These are phyloP conservation scores for Teratosphaeriaceae sp. DNA, from an alignment of 2,329 filamentous ascomycete genomes.

Conservation along the genomic window DNA sequence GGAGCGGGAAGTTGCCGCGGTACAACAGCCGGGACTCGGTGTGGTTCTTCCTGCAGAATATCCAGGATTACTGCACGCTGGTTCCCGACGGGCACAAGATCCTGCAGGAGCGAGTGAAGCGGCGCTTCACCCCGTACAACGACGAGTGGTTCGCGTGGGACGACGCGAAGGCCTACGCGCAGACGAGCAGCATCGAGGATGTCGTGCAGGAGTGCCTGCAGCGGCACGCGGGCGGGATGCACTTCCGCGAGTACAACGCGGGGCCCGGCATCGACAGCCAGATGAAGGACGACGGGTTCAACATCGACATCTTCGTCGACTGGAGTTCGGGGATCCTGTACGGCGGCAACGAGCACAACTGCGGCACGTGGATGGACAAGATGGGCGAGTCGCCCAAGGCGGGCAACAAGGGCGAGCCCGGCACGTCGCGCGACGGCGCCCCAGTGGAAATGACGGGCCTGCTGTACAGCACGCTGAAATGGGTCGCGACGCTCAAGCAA, in stretches of 20 bases:
- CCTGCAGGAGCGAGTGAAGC: conserved; percentile 67
- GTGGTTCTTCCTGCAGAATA: conserved; percentile 96
- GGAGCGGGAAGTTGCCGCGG: conserved; percentile 74
- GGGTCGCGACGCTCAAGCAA: conserved; percentile 64
- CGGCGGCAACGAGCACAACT: conserved; percentile 90
- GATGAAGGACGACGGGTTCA: conserved; percentile 88
- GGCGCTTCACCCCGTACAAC: conserved; percentile 89
- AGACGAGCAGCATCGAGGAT: conserved; percentile 75
- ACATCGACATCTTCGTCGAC: conserved; percentile 84
- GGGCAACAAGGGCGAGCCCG: conserved; percentile 85
- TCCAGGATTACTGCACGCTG: conserved; percentile 84
- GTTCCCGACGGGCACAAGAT: conserved; percentile 70
- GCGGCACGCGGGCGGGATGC: conserved; percentile 81
- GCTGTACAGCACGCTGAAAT: conserved; percentile 79
- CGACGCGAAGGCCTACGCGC: conserved; percentile 79
- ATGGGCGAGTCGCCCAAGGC: conserved; percentile 97
- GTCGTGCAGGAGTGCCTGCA: conserved; percentile 91
- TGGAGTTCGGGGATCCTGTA: conserved; percentile 89
- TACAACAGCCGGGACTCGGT: conserved; percentile 96
- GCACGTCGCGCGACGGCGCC: conserved; percentile 93
- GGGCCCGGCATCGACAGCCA: conserved; percentile 82
- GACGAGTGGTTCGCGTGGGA: conserved; percentile 86
- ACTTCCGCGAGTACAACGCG: conserved; percentile 91
- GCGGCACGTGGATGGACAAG: conserved; percentile 99
- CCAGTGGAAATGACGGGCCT: conserved; percentile 93